phyloP scores from a whole-genome alignment of 805 yeast species.

The Candida quercuum region DNA sequence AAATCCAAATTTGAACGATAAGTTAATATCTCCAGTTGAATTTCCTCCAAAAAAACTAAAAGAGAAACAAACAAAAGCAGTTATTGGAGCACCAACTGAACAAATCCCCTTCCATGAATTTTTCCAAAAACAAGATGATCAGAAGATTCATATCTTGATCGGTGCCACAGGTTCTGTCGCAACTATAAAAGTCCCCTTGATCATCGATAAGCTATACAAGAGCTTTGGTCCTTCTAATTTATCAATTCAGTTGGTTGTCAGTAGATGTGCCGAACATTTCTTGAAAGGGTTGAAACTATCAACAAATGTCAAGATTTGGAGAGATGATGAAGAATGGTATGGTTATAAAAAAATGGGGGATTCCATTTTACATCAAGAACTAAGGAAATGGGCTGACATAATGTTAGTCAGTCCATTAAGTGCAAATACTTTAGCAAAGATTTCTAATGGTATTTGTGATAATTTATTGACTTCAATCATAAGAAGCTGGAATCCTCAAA shows the following conservation, averaged over 20 bases:
- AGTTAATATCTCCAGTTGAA: slow-evolving; percentile 16
- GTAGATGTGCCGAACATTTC: slow-evolving; percentile 72
- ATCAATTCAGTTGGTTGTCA: slow-evolving; percentile 79
- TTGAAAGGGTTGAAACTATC: slow-evolving; percentile 57
- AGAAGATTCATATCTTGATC: slow-evolving; percentile 78
- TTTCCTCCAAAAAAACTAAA: slow-evolving; percentile 24
- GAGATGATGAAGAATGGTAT: slow-evolving; percentile 78
- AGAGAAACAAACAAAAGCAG: slow-evolving; percentile 39
- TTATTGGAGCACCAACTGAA: slow-evolving; percentile 55
- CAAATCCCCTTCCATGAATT: slow-evolving; percentile 73
- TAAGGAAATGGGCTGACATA: slow-evolving; percentile 82
- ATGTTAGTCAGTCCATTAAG: slow-evolving; percentile 72
- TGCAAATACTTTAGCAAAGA: slow-evolving; percentile 74
- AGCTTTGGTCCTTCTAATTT: slow-evolving; percentile 69
- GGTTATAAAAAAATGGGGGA: slow-evolving; percentile 52
- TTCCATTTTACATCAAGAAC: slow-evolving; percentile 72
- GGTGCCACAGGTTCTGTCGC: slow-evolving; percentile 98
- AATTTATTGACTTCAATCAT: slow-evolving; percentile 69
- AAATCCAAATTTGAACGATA: slow-evolving; percentile 1
- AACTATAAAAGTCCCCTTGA: slow-evolving; percentile 85
- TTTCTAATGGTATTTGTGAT: slow-evolving; percentile 73
- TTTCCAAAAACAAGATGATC: slow-evolving; percentile 69
- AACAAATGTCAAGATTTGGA: slow-evolving; percentile 76
- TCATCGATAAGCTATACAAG: slow-evolving; percentile 81
- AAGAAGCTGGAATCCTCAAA: slow-evolving; percentile 72